Base-by-base conservation (phyloP, 2,329 filamentous ascomycete species). In the Colletotrichum eleusines region DNA sequence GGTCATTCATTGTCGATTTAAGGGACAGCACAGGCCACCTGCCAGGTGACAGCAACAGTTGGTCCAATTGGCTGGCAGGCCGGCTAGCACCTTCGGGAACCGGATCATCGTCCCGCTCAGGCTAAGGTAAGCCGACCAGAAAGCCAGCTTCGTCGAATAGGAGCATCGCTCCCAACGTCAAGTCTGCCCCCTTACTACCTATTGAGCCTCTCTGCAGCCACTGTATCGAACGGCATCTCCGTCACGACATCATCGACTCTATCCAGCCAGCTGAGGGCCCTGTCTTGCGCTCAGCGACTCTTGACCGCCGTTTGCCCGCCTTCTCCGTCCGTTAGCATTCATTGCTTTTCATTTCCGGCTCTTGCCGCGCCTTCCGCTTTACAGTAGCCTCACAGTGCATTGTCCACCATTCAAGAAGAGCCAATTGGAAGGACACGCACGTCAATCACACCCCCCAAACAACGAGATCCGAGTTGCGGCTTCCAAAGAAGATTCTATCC, bases 351-450 rank as follows among this genome's bases (percentile, higher is more conserved):
- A 16, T 7, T 20, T 14, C 50, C 44, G 48, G 33, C 60, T 28
- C 23, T 18, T 48, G 31, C 63, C 42, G 63, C 42, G 14, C 35
- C 31, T 46, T 46, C 68, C 20, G 38, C 42, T 40, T 46, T 44
- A 44, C 50, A 33, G 42, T 53, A n/a, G 33, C 51, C 51, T 66
- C 44, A 23, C 50, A 61, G n/a, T 31, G 44, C 44, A 61, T 31
- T 61, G 51, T 20, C 51, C 51, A 42, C 51, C 51, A 42, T 46
- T 28, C 31, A 42, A 51, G 68, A 48, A 53, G 69, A 53, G 69
- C 64, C 68, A 68, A 69, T 71, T 71, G 58, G 64, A 59, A n/a
- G 23, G 20, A 58, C 46, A 35, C 63, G 67, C 57, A 38, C 57
- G 44, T 38, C 42, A 20, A 40, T 3, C 42, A 20, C 44, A 8